Evolutionary conservation across 768 basidiomycete genomes (phyloP), one percentile per base, ranked within the genome.

Genomic region (Scleroderma citrinum): DNA sequence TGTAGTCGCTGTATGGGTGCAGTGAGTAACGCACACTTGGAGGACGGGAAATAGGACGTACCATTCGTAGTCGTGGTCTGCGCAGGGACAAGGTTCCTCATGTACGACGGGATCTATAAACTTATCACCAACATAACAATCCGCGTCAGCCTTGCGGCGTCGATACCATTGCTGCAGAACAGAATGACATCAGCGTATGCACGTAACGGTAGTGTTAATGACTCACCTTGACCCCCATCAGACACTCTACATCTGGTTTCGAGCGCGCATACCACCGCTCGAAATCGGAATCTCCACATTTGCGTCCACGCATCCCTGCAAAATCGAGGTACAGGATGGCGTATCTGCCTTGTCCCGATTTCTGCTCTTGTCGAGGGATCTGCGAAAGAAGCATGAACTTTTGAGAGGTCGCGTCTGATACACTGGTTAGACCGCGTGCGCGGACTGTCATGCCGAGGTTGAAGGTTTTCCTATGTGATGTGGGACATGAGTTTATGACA

Each of bases 361-460:
- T 71, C 56, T 79, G 72, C 46, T 89, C 82, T 12, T 74, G 66
- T 19, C 83, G 78, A 2, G 80, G 70, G 12, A 92, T 74, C 51
- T 86, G 83, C 5, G 87, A 96, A 21, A 96, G 75, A 7, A 99
- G 74, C 8, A 98, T 62, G 72, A 98, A 97, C 67, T 95, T 97
- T 63, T 96, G 95, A 0, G 92, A 94, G 0, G 96, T 97, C 12
- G 92, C 92, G 57, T 99, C 96, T 0, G 92, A 90, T 5, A 97
- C 78, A 3, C 92, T 96, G 36, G 87, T 83, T n/a, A 99, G 71
- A 0, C 81, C 81, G 7, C 81, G 76, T 0, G 90, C 83, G 19
- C 85, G 82, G 5, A 97, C 53, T 24, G 71, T 82, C 50, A 88
- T 64, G 2, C 82, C 88, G 45, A 94, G 69, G 12, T 86, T 68